Base-by-base conservation (phyloP, 202 grass and related monocot species). In the Brachypodium distachyon region DNA sequence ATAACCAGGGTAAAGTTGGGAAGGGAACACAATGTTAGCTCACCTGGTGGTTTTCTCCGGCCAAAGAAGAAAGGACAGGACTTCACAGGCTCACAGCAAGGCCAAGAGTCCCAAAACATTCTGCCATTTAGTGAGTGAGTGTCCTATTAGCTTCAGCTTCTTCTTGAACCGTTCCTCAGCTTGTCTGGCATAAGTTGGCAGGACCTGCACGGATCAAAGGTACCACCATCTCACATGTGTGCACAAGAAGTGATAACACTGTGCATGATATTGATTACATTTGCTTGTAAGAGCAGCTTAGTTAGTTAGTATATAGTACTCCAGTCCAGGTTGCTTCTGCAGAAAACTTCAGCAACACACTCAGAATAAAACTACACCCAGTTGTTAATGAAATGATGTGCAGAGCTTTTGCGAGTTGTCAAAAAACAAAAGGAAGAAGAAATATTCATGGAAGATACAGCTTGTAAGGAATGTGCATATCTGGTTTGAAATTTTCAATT, bases 121-220 rank as follows among this genome's bases (percentile, higher is more conserved):
- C 42, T 33, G 66, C 66, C 66, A 48, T n/a, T 25, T 28, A 27
- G 13, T 46, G 34, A 22, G 63, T 28, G 34, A 39, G 61, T 23
- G 11, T 9, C 19, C 62, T n/a, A n/a, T n/a, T 26, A 12, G 62
- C 58, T 19, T 61, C 6, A 34, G 58, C 31, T 27, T 22, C 25
- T 46, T 68, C 40, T 47, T 28, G 40, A 39, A 19, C 62, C 22
- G 12, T 33, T 60, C 26, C 14, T 66, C 61, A 66, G 37, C 65
- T n/a, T 47, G 61, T 36, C 61, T 65, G 43, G 66, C 66, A 69
- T 32, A 48, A 32, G 42, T 32, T 69, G 66, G 66, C 66, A 69
- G 66, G 66, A 69, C 18, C 42, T 19, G 17, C 40, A 42, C 40
- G 61, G 61, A 65, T 65, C 61, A n/a, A 47, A 43, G 16, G 65